A percentile compares a stretch with the other conserved stretches of the same genome.
phyloP scores from a whole-genome alignment of 805 yeast species.

The Kodamaea kakaduensis region DNA sequence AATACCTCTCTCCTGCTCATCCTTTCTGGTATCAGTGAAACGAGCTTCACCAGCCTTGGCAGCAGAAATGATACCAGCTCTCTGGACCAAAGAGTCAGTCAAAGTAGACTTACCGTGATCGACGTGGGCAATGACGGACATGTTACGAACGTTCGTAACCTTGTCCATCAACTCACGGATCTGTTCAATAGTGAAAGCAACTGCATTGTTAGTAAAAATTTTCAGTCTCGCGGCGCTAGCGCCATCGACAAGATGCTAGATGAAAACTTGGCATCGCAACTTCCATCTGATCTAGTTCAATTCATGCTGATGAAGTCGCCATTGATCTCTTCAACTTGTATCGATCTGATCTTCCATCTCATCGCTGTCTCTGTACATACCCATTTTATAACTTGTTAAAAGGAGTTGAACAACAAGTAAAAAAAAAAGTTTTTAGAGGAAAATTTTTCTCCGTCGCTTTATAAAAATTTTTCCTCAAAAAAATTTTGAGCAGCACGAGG shows the following conservation, averaged over 20 bases:
- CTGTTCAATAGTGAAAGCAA: constrained; percentile 62
- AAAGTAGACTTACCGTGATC: constrained; percentile 99
- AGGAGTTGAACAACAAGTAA: constrained; percentile 7
- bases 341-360: no score
- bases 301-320: no score
- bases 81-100: constrained; percentile 98
- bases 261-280: no score
- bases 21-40: constrained; percentile 99
- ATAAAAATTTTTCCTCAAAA: constrained; percentile 6
- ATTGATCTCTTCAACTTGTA: no score
- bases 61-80: constrained; percentile 99
- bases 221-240: no score
- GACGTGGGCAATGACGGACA: constrained; percentile 99
- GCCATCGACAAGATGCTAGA: no score
- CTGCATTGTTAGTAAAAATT: constrained; percentile 31
- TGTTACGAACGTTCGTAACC: constrained; percentile 99
- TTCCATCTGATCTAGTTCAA: no score
- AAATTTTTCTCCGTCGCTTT: constrained; percentile 7
- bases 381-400: constrained; percentile 9
- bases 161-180: constrained; percentile 99
- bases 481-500: constrained; percentile 7
- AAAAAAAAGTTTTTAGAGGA: constrained; percentile 13
- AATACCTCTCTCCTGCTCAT: constrained; percentile 99
- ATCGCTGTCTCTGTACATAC: constrained; percentile 8
- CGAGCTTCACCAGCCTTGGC: constrained; percentile 99